These are phyloP conservation scores for Cercophora scortea DNA, from an alignment of 495 filamentous ascomycete genomes.

Conservation along the genomic window DNA sequence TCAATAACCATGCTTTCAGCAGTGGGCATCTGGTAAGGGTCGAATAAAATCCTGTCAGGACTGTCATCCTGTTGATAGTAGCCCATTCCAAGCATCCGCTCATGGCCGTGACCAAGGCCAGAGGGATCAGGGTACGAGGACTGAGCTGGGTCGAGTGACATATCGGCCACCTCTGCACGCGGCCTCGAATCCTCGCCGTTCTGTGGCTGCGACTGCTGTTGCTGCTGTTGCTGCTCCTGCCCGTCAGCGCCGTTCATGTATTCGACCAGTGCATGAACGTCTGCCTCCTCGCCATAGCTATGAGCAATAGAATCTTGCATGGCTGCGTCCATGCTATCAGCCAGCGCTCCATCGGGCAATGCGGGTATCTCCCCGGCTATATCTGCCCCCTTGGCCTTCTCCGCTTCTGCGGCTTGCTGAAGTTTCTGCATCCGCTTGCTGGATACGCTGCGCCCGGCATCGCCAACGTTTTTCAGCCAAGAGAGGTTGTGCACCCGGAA, in stretches of 20 bases:
- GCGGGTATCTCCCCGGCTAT: constrained; percentile 15
- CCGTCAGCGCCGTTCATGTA: neutral
- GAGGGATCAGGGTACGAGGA: constrained; percentile 44
- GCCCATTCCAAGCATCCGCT: constrained; percentile 45
- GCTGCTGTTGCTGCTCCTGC: constrained; percentile 1
- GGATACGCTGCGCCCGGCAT: constrained; percentile 40
- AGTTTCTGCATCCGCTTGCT: constrained; percentile 44
- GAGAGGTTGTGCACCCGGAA: constrained; percentile 74
- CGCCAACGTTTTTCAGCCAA: constrained; percentile 56
- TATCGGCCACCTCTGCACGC: constrained; percentile 16
- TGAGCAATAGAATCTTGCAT: constrained; percentile 25
- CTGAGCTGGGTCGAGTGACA: constrained; percentile 23
- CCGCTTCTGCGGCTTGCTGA: constrained; percentile 42
- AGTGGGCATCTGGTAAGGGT: constrained; percentile 38
- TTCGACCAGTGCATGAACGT: constrained; percentile 5
- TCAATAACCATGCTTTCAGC: constrained; percentile 26
- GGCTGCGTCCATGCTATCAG: constrained; percentile 25
- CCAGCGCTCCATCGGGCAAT: constrained; percentile 17
- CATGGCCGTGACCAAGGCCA: constrained; percentile 26
- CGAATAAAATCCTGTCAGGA: constrained; percentile 41
- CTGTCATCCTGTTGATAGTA: constrained; percentile 48
- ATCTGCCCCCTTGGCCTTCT: constrained; percentile 39
- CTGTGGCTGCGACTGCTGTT: neutral
- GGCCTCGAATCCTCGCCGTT: neutral
- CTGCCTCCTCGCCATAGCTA: constrained; percentile 26